Conservation (phyloP, 306 rosid genomes). For the Rubus parviflorus region DNA sequence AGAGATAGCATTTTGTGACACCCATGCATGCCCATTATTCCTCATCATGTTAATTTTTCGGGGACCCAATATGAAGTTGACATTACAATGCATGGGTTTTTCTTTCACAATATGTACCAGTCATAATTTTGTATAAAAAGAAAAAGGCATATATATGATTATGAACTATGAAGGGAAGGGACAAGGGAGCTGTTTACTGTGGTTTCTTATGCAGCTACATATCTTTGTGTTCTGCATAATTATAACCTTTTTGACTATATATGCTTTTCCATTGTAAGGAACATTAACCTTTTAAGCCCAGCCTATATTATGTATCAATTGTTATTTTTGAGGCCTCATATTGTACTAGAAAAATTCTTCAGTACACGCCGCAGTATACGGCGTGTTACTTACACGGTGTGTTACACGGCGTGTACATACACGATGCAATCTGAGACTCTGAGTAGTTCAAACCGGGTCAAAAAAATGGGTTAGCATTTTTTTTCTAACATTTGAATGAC, state of each 20-base stretch:
- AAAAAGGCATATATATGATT: constrained; percentile 8
- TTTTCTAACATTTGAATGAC: too few species aligned
- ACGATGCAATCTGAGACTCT: too few species aligned
- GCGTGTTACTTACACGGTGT: too few species aligned
- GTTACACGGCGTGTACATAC: too few species aligned
- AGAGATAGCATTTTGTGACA: constrained; percentile 33
- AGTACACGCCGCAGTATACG: too few species aligned
- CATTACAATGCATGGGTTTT: constrained; percentile 5
- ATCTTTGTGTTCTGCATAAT: constrained; percentile 12
- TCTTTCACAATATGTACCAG: background rate
- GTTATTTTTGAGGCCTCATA: background rate
- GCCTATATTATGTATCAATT: background rate
- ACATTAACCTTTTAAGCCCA: background rate
- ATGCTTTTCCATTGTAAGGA: background rate
- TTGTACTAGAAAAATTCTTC: too few species aligned
- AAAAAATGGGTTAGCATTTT: too few species aligned
- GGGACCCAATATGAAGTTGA: constrained; percentile 49
- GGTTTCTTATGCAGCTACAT: constrained; percentile 17
- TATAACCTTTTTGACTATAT: constrained; percentile 18
- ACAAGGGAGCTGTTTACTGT: background rate
- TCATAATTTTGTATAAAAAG: background rate
- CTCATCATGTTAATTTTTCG: constrained; percentile 20
- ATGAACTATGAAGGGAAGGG: background rate
- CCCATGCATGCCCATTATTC: constrained; percentile 29
- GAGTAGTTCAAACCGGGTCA: too few species aligned